phyloP scores from a whole-genome alignment of 2,329 filamentous ascomycete species.

The Colletotrichum nymphaeae region DNA sequence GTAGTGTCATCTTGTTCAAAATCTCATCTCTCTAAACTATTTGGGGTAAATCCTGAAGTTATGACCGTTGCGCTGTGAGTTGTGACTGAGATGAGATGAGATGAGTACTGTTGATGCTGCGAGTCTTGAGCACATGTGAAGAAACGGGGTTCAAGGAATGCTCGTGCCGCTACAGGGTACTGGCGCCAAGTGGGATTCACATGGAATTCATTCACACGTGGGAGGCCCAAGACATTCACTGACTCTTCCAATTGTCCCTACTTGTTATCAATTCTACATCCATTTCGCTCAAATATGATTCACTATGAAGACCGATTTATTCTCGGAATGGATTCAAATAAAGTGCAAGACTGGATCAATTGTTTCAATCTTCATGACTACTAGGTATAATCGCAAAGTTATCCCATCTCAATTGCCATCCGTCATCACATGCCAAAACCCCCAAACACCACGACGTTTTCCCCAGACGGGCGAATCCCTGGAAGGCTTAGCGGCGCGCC shows the following conservation, averaged over 20 bases:
- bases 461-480: slow-evolving; percentile 28
- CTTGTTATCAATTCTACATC: background rate
- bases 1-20: background rate
- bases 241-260: background rate
- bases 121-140: background rate
- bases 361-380: background rate
- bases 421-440: slow-evolving; percentile 34
- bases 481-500: slow-evolving; percentile 21
- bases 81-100: background rate
- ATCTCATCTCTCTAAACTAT: background rate
- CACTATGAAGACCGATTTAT: background rate
- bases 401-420: slow-evolving; percentile 22
- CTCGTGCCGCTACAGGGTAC: background rate
- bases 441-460: slow-evolving; percentile 10
- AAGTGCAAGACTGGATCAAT: background rate
- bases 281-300: background rate
- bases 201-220: slow-evolving; percentile 28
- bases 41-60: background rate
- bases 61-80: background rate
- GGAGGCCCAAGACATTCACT: slow-evolving; percentile 9
- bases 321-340: background rate
- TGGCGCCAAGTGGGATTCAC: slow-evolving; percentile 18
- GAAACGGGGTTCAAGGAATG: background rate
- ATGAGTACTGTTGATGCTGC: background rate
- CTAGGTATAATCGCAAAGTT: background rate